Evolutionary conservation across 2,329 filamentous ascomycete species (phyloP).

Genomic region (Coniella lustricola): DNA sequence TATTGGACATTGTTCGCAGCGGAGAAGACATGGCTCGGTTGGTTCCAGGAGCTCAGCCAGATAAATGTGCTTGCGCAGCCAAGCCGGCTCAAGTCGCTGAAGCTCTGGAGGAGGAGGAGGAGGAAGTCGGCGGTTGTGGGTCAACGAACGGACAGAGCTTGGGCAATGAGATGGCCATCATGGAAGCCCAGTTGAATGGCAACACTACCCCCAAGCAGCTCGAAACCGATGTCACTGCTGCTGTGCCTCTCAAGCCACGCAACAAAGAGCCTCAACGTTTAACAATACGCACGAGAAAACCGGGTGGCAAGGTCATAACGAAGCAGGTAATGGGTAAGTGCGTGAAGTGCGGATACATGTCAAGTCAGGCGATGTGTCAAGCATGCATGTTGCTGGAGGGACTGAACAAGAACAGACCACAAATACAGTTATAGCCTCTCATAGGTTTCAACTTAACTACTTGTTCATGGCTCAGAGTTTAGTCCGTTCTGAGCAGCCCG

Average conservation of each 20-base stretch:
- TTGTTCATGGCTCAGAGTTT: neutral
- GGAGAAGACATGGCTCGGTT: slow-evolving; percentile 93
- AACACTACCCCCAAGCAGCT: slow-evolving; percentile 53
- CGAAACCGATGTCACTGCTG: slow-evolving; percentile 59
- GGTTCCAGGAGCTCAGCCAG: slow-evolving; percentile 55
- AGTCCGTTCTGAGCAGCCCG: neutral
- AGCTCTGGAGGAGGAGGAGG: slow-evolving; percentile 47
- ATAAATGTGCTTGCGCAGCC: slow-evolving; percentile 40
- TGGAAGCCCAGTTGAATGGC: slow-evolving; percentile 66
- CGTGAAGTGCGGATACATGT: slow-evolving; percentile 86
- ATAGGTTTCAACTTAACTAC: neutral
- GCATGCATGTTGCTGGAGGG: slow-evolving; percentile 86
- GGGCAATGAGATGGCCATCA: slow-evolving; percentile 72
- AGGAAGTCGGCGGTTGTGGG: slow-evolving; percentile 67
- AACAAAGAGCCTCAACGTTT: slow-evolving; percentile 20
- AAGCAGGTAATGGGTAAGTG: slow-evolving; percentile 77
- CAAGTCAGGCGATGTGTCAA: slow-evolving; percentile 89
- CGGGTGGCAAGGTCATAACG: slow-evolving; percentile 20
- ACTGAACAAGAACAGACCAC: slow-evolving; percentile 70
- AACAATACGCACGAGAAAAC: slow-evolving; percentile 18
- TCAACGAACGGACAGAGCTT: slow-evolving; percentile 58
- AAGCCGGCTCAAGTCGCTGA: slow-evolving; percentile 28
- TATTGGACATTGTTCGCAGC: slow-evolving; percentile 87
- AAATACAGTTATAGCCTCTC: slow-evolving; percentile 43
- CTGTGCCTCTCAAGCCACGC: slow-evolving; percentile 29